Percentiles rank a stretch among this genome's conserved stretches.
Evolutionary conservation across 2,329 filamentous ascomycete species (phyloP).

Genomic region (Leptographium procerum): DNA sequence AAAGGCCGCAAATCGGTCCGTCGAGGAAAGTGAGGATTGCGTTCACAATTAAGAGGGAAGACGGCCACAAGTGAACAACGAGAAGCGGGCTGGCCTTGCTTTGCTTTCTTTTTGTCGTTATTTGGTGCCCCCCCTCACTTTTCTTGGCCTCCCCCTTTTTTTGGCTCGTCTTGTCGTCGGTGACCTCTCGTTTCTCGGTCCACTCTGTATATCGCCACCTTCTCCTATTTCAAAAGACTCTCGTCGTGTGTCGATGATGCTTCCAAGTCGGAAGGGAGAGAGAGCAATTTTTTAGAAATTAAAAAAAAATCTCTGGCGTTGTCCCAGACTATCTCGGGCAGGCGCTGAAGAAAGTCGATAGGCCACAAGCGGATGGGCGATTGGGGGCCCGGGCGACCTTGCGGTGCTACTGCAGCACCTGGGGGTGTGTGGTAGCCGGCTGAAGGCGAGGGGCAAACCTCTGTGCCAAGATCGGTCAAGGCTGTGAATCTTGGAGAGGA

Average conservation of each 20-base stretch:
- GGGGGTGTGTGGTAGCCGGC: background rate
- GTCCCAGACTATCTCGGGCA: background rate
- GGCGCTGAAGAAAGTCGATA: background rate
- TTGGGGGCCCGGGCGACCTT: background rate
- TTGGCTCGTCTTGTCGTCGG: background rate
- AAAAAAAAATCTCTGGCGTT: background rate
- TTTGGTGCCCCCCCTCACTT: background rate
- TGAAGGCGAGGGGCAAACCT: background rate
- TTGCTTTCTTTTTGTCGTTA: background rate
- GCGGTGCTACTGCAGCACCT: background rate
- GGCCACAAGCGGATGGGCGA: background rate
- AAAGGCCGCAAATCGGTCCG: slow-evolving; percentile 2
- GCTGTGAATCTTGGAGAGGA: background rate
- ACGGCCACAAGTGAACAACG: background rate
- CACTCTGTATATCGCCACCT: background rate
- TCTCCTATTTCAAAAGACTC: background rate
- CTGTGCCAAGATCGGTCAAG: background rate
- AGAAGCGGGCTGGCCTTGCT: background rate
- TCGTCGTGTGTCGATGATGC: background rate
- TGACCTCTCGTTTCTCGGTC: background rate
- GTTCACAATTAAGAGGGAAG: background rate
- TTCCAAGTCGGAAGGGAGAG: background rate
- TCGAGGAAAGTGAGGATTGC: background rate
- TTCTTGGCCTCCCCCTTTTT: background rate
- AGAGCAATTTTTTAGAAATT: background rate